phyloP scores from a whole-genome alignment of 1,284 basidiomycete species.

The Cutaneotrichosporon cyanovorans region DNA sequence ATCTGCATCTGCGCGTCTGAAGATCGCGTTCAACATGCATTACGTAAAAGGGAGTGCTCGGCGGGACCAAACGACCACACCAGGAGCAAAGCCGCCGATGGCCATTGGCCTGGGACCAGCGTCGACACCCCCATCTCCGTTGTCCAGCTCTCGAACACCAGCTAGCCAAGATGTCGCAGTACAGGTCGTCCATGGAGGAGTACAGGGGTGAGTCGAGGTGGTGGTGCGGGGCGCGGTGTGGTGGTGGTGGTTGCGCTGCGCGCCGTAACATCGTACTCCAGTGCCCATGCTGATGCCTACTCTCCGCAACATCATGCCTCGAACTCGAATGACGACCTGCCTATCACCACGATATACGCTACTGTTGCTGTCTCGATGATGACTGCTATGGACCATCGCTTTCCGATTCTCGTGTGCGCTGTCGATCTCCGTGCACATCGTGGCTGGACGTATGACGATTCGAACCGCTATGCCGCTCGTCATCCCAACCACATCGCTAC shows the following conservation, averaged over 20 bases:
- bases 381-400: no score
- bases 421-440: no score
- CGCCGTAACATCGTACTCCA: neutral
- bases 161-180: slow-evolving; percentile 16
- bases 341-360: no score
- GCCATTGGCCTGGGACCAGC: slow-evolving; percentile 10
- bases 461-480: no score
- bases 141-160: neutral
- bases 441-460: no score
- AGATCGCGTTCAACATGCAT: neutral
- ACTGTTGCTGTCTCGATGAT: no score
- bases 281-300: neutral
- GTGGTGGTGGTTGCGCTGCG: neutral
- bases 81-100: slow-evolving; percentile 5
- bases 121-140: slow-evolving; percentile 1
- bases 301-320: no score
- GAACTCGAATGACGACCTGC: no score
- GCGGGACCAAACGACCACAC: slow-evolving; percentile 7
- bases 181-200: slow-evolving; percentile 31
- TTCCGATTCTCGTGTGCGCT: no score
- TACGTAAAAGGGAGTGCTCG: neutral
- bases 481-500: neutral
- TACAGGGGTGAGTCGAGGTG: slow-evolving; percentile 25
- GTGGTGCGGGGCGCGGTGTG: no score
- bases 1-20: neutral